phyloP scores from a whole-genome alignment of 2,329 filamentous ascomycete species.

The Penicillium oxalicum region DNA sequence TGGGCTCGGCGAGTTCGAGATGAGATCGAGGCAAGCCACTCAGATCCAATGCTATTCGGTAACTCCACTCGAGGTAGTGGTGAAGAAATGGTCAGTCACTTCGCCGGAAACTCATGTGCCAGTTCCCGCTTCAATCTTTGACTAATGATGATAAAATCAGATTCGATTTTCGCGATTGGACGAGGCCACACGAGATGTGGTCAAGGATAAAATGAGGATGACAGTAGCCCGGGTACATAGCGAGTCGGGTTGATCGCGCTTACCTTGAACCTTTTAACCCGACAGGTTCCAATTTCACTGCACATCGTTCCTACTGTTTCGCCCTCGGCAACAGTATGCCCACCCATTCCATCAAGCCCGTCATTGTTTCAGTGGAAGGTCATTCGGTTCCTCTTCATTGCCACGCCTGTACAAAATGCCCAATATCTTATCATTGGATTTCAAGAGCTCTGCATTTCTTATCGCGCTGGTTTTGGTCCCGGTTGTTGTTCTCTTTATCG shows the following conservation, averaged over 20 bases:
- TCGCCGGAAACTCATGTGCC: neutral
- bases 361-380: neutral
- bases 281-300: constrained; percentile 1
- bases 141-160: constrained; percentile 20
- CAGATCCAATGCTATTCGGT: constrained; percentile 74
- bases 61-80: constrained; percentile 47
- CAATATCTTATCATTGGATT: constrained; percentile 24
- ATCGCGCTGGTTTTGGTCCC: constrained; percentile 44
- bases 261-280: constrained; percentile 20
- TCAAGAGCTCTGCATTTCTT: constrained; percentile 37
- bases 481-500: constrained; percentile 39
- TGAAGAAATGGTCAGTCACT: constrained; percentile 62
- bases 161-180: constrained; percentile 39
- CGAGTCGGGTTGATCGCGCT: constrained; percentile 12
- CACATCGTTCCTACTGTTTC: constrained; percentile 1
- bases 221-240: constrained; percentile 23
- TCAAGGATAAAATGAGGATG: constrained; percentile 33
- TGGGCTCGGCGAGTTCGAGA: constrained; percentile 87
- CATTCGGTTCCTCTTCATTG: constrained; percentile 2
- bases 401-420: constrained; percentile 22
- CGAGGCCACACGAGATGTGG: constrained; percentile 23
- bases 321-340: neutral
- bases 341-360: neutral
- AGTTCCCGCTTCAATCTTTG: neutral
- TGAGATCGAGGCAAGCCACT: constrained; percentile 68